Evolutionary conservation across 2,329 filamentous ascomycete species (phyloP).

Genomic region (Aspergillus sp.): DNA sequence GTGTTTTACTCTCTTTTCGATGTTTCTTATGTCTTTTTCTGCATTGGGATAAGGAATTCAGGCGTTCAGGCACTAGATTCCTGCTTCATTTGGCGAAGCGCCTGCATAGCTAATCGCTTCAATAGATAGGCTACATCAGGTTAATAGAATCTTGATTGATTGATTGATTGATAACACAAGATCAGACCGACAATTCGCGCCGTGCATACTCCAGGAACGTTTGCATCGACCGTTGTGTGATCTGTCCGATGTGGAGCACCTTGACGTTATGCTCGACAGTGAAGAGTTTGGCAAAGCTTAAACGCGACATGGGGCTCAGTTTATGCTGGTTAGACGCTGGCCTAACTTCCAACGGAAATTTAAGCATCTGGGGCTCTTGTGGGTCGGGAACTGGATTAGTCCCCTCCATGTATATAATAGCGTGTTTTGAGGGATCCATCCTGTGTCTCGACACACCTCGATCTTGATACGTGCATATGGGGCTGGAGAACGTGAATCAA

Average conservation of each 20-base stretch:
- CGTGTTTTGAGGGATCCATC: not conserved
- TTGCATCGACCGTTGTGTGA: not conserved
- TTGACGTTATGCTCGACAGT: not conserved
- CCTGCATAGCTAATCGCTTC: too few species aligned
- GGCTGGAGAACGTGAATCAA: not conserved
- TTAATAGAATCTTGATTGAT: too few species aligned
- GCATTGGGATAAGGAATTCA: not conserved
- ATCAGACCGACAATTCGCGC: not conserved
- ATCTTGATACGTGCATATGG: not conserved
- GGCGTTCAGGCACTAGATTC: not conserved
- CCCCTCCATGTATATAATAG: not conserved
- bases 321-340: not conserved
- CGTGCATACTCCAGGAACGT: not conserved
- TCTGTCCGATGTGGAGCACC: not conserved
- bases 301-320: not conserved
- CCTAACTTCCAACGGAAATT: not conserved
- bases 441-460: not conserved
- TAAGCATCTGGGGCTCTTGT: not conserved
- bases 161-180: too few species aligned
- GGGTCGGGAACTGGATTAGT: not conserved
- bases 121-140: too few species aligned
- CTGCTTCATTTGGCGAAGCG: not conserved
- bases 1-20: not conserved
- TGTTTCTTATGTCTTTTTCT: not conserved
- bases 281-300: not conserved